Evolutionary conservation across 2,329 filamentous ascomycete genomes (phyloP).

Genomic region (Dothiorella sarmentorum): DNA sequence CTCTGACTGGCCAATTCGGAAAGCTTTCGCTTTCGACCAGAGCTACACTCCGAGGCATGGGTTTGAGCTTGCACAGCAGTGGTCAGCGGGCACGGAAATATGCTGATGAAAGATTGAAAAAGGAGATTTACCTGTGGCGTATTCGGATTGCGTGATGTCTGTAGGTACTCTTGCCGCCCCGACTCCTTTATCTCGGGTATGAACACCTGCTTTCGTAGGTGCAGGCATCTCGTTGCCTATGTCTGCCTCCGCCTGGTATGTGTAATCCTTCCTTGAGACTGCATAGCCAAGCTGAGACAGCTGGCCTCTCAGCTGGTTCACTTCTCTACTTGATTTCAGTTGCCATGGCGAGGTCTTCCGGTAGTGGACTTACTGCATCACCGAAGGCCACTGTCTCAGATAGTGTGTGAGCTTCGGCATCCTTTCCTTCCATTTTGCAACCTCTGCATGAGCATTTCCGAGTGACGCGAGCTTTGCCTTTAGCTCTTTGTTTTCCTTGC

Average conservation of each 20-base stretch:
- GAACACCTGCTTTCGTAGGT: background rate
- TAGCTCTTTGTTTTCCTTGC: slow-evolving; percentile 25
- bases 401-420: slow-evolving; percentile 34
- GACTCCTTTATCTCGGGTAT: background rate
- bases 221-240: too few relatives aligned
- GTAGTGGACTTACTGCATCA: slow-evolving; percentile 26
- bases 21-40: background rate
- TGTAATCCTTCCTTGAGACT: slow-evolving; percentile 10
- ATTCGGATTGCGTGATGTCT: background rate
- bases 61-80: background rate
- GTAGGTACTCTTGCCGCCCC: background rate
- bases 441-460: slow-evolving; percentile 25
- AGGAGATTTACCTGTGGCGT: background rate
- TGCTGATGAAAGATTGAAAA: background rate
- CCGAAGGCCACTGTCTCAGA: slow-evolving; percentile 32
- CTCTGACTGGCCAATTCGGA: background rate
- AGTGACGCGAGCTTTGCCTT: slow-evolving; percentile 22
- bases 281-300: slow-evolving; percentile 16
- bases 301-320: slow-evolving; percentile 12
- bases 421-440: slow-evolving; percentile 33
- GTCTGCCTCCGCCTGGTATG: background rate
- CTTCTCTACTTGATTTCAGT: slow-evolving; percentile 14
- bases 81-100: background rate
- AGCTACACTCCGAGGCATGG: background rate
- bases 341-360: too few relatives aligned